Conservation (phyloP, 345 rosid species). For the Acer negundo region DNA sequence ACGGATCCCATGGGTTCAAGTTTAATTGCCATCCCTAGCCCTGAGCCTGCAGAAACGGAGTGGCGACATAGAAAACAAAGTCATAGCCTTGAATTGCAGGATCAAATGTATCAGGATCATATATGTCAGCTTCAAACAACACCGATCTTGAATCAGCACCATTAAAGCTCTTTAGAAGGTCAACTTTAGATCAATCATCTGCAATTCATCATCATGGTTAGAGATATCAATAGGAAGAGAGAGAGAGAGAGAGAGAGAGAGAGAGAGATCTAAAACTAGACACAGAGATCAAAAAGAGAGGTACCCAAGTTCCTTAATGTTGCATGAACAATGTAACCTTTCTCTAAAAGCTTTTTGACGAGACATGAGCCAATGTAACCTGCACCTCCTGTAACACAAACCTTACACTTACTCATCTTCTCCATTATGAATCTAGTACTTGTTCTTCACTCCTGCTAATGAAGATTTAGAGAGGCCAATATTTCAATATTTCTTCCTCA, state of each 20-base stretch:
- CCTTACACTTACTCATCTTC: constrained; percentile 21
- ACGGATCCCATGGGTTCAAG: no score
- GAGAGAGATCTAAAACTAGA: neutral
- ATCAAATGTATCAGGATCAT: constrained; percentile 23
- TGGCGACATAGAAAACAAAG: constrained; percentile 37
- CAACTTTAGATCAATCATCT: constrained; percentile 32
- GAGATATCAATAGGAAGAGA: neutral
- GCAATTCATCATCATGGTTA: neutral
- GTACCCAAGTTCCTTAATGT: constrained; percentile 38
- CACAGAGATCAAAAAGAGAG: no score
- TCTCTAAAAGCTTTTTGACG: constrained; percentile 32
- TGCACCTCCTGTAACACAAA: constrained; percentile 45
- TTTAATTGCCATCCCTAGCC: no score
- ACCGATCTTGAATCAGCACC: constrained; percentile 25
- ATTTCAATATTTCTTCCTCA: no score
- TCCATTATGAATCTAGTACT: constrained; percentile 21
- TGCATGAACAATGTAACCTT: constrained; percentile 41
- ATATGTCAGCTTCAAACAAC: constrained; percentile 33
- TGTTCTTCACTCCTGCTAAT: no score
- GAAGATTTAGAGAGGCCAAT: no score
- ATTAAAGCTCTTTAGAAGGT: constrained; percentile 30
- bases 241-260: no score
- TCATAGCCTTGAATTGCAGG: constrained; percentile 33
- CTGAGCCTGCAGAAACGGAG: constrained; percentile 14
- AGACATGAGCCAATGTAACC: constrained; percentile 39